Percentiles rank a stretch among this genome's conserved stretches.
These are phyloP conservation scores for Aspergillus saccharolyticus DNA, from an alignment of 495 filamentous ascomycete genomes.

Conservation along the genomic window DNA sequence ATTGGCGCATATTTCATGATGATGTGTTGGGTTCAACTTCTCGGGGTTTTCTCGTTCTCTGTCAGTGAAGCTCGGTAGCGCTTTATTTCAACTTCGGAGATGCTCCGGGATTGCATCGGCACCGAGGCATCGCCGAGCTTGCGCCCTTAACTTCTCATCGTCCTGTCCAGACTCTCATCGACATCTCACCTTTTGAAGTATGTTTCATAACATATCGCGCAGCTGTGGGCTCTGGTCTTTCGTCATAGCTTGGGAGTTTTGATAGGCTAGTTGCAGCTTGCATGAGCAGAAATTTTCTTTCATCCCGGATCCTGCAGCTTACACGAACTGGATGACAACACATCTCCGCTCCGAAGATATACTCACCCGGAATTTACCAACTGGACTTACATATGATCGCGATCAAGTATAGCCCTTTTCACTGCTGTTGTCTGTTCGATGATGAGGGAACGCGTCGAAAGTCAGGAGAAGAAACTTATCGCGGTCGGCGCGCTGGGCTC, in stretches of 20 bases:
- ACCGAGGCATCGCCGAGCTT: conserved; percentile 1
- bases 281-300: background rate
- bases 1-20: background rate
- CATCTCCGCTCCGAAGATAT: background rate
- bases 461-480: background rate
- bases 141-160: background rate
- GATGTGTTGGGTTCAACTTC: background rate
- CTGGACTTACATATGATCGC: background rate
- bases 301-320: too few relatives aligned
- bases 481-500: background rate
- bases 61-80: too few relatives aligned
- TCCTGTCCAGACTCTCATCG: background rate
- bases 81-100: background rate
- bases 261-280: background rate
- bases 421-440: background rate
- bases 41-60: background rate
- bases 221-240: background rate
- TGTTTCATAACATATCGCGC: background rate
- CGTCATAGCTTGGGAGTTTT: background rate
- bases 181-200: background rate
- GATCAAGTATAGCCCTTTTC: background rate
- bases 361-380: background rate
- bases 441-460: too few relatives aligned
- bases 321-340: background rate
- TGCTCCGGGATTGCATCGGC: background rate